Evolutionary conservation across 257 asterid species (phyloP), one percentile per base, ranked within the genome.

Genomic region (Penstemon davidsonii): DNA sequence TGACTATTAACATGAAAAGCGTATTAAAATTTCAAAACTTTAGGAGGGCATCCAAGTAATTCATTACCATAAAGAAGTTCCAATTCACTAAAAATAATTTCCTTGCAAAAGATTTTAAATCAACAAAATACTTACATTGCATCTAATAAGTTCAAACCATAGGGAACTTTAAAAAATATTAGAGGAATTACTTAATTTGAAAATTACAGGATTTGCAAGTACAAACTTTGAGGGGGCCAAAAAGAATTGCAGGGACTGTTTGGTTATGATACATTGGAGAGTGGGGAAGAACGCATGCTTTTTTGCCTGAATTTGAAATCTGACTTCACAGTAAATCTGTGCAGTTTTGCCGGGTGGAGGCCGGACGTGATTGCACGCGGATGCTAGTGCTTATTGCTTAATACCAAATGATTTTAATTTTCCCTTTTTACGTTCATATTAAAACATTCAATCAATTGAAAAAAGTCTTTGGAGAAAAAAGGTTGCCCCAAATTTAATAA

Each of bases 361-460:
- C 58, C 60, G 61, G 63, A 70, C 72, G 70, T 70, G 78, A 68
- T 47, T 60, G 83, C 86, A 78, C 78, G 84, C 89, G 76, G 13
- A 75, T 69, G 75, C 65, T 69, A 15, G 7, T 68, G 5, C 52
- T 39, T 69, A 15, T 4, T 68, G 5, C 52, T 39, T 47, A 39
- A 43, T 8, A 49, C n/a, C 54, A 9, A 49, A 49, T 9, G n/a
- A 13, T 49, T 46, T 55, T 45, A 36, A 10, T 19, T 52, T 49
- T 37, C 15, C 5, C 4, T 64, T 5, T 25, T 56, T 57, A 38
- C 38, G 4, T 50, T 40, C 9, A 25, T 8, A 33, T 39, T 12
- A 50, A 60, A 42, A 43, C 36, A 38, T 67, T 45, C 5, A 19
- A 13, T 44, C 64, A 55, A 8, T 44, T 56, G 44, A 60, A 0